A percentile compares a stretch with the other conserved stretches of the same genome.
Conservation (phyloP, 208 protist species). For the Sergeia podlipaevii region DNA sequence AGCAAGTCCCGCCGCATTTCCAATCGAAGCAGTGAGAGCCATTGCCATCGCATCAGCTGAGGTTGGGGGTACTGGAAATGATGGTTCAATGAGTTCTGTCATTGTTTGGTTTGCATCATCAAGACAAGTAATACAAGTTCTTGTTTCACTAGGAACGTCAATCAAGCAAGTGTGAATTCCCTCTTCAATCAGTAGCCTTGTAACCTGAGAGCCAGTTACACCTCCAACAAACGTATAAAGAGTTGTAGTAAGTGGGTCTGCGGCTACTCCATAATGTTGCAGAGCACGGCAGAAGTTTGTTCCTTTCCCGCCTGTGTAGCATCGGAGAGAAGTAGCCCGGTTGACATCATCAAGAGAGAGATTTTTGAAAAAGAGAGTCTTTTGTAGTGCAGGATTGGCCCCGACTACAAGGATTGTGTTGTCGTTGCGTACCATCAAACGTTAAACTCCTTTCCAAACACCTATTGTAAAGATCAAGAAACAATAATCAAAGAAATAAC, state of each 20-base stretch:
- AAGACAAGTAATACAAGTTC: slow-evolving; percentile 34
- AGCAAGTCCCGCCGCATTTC: slow-evolving; percentile 15
- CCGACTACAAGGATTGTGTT: slow-evolving; percentile 29
- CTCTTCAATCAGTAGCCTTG: slow-evolving; percentile 12
- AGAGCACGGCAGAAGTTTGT: slow-evolving; percentile 35
- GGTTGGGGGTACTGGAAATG: slow-evolving; percentile 13
- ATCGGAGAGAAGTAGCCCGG: slow-evolving; percentile 12
- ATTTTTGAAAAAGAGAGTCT: slow-evolving; percentile 25
- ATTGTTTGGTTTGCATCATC: slow-evolving; percentile 15
- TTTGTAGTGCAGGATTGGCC: slow-evolving; percentile 28
- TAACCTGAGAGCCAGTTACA: slow-evolving; percentile 15
- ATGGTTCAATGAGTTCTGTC: slow-evolving; percentile 40
- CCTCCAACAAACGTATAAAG: slow-evolving; percentile 30
- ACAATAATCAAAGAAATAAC: no score
- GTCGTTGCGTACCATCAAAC: no score
- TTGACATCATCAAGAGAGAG: slow-evolving; percentile 24
- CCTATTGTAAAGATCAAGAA: no score
- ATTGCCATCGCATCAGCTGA: slow-evolving; percentile 19
- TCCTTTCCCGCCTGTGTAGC: slow-evolving; percentile 34
- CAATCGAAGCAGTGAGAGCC: no score
- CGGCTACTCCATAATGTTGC: slow-evolving; percentile 10
- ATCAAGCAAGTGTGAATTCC: slow-evolving; percentile 16
- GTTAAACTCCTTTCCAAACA: no score
- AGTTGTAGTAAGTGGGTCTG: slow-evolving; percentile 9
- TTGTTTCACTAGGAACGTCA: slow-evolving; percentile 17